These are phyloP conservation scores for Luffa acutangula DNA, from an alignment of 306 rosid genomes.

Conservation along the genomic window DNA sequence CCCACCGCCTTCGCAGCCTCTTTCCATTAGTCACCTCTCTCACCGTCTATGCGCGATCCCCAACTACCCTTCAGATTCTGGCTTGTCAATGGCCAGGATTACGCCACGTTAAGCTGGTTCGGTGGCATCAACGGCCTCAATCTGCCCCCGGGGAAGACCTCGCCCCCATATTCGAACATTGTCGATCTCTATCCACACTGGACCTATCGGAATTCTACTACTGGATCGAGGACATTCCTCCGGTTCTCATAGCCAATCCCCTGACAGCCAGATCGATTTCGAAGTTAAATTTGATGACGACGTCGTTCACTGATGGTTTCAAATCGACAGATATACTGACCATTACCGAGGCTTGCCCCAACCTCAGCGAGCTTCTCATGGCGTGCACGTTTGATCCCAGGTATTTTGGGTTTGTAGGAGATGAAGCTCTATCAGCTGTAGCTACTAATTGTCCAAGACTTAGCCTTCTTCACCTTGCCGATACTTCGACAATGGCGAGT, in stretches of 20 bases:
- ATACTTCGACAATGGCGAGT: conserved; percentile 46
- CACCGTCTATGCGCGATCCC: conserved; percentile 56
- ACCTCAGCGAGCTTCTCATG: conserved; percentile 47
- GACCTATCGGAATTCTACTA: conserved; percentile 80
- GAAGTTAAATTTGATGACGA: conserved; percentile 49
- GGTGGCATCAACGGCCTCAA: conserved; percentile 82
- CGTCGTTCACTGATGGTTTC: conserved; percentile 61
- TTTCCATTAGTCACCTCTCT: conserved; percentile 69
- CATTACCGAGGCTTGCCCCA: conserved; percentile 59
- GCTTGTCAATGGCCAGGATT: conserved; percentile 57
- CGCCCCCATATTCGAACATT: conserved; percentile 39
- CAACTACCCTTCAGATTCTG: conserved; percentile 41
- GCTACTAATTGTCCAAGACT: conserved; percentile 57
- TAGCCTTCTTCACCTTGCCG: conserved; percentile 54
- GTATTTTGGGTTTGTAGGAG: conserved; percentile 65
- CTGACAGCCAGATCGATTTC: conserved; percentile 44
- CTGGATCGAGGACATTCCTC: conserved; percentile 83
- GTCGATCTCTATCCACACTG: conserved; percentile 41
- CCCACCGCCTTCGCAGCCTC: conserved; percentile 45
- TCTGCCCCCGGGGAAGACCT: conserved; percentile 46
- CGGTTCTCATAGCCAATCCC: conserved; percentile 39
- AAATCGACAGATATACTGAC: conserved; percentile 46
- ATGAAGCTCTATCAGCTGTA: conserved; percentile 43
- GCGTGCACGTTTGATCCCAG: conserved; percentile 80
- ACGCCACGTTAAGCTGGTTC: conserved; percentile 57